These are phyloP conservation scores for Picochlorum sp. DNA, from an alignment of 139 green algal genomes.

Conservation along the genomic window DNA sequence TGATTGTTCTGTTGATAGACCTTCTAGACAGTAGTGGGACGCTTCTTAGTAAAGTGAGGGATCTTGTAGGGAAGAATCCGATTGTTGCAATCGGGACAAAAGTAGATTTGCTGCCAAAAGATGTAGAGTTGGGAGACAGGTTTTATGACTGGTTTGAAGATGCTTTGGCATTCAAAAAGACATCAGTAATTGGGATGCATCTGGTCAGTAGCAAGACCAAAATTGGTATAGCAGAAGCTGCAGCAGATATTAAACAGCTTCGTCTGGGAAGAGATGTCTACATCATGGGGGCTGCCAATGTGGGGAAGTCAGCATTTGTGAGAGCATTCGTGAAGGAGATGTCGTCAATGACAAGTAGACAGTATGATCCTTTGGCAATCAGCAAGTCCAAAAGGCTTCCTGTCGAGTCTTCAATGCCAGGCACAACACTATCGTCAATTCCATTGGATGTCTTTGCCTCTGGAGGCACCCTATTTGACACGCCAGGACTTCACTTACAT, in stretches of 20 bases:
- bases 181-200: constrained; percentile 54
- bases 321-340: constrained; percentile 57
- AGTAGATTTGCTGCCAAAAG: constrained; percentile 76
- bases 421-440: constrained; percentile 86
- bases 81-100: constrained; percentile 89
- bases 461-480: constrained; percentile 73
- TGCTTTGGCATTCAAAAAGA: constrained; percentile 35
- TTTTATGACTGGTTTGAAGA: constrained; percentile 59
- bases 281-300: constrained; percentile 90
- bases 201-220: constrained; percentile 41
- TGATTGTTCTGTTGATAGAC: constrained; percentile 83
- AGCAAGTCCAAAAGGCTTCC: constrained; percentile 41
- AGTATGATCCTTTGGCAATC: constrained; percentile 42
- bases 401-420: constrained; percentile 83
- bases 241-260: constrained; percentile 44
- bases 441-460: constrained; percentile 64
- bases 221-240: constrained; percentile 36
- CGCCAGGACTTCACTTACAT: constrained; percentile 85
- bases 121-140: constrained; percentile 17
- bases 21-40: constrained; percentile 72
- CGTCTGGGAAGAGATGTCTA: constrained; percentile 82
- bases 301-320: constrained; percentile 94
- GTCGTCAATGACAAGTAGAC: constrained; percentile 25
- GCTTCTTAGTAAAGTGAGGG: constrained; percentile 57
- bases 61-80: constrained; percentile 87